Conservation (phyloP, 176 grass and related monocot species). For the Raddia guianensis region DNA sequence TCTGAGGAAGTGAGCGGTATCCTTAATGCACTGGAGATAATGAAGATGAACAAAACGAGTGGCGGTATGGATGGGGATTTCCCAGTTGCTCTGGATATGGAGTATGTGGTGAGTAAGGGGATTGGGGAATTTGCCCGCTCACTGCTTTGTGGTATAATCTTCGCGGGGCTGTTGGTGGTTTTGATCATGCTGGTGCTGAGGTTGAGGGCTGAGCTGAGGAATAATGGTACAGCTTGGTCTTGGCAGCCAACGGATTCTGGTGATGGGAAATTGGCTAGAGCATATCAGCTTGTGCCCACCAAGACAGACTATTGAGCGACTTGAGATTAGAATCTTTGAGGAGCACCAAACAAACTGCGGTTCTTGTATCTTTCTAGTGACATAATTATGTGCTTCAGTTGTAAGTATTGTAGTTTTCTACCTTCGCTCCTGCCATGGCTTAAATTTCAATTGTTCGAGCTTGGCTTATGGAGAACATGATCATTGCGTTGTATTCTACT, state of each 20-base stretch:
- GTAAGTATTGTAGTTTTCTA: constrained; percentile 53
- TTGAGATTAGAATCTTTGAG: constrained; percentile 9
- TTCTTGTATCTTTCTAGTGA: constrained; percentile 33
- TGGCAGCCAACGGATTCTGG: constrained; percentile 45
- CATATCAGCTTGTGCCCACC: constrained; percentile 57
- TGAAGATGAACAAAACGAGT: constrained; percentile 85
- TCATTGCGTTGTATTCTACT: constrained; percentile 37
- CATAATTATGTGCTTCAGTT: constrained; percentile 23
- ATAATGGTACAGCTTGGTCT: constrained; percentile 46
- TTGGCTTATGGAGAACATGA: constrained; percentile 32
- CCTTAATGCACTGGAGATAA: constrained; percentile 94
- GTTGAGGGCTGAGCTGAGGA: constrained; percentile 59
- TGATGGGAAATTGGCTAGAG: constrained; percentile 49
- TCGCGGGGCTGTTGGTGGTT: constrained; percentile 53
- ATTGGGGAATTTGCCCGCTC: constrained; percentile 73
- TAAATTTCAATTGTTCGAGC: constrained; percentile 32
- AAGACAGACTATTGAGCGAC: constrained; percentile 55
- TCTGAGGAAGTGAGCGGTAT: constrained; percentile 60
- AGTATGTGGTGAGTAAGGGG: constrained; percentile 54
- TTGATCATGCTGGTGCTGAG: constrained; percentile 67
- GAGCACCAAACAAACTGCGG: constrained; percentile 20
- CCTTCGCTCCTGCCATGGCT: constrained; percentile 23
- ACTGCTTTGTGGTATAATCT: constrained; percentile 69
- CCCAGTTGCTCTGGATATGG: constrained; percentile 49
- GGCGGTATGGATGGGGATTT: constrained; percentile 63